phyloP scores from a whole-genome alignment of 208 protist species.

The Leishmania gerbilli region DNA sequence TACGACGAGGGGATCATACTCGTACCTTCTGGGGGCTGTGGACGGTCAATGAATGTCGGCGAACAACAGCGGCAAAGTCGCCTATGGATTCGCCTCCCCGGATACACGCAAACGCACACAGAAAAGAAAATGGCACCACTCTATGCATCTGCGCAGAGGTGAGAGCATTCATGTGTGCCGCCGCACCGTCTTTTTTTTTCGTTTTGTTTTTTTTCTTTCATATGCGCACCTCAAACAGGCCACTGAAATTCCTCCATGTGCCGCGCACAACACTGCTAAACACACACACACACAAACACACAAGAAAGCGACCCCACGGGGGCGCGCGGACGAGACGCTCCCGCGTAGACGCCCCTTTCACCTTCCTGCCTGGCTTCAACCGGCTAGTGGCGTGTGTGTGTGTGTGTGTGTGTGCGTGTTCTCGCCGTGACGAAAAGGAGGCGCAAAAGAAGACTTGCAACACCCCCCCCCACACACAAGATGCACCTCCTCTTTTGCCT shows the following conservation, averaged over 20 bases:
- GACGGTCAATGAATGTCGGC: background rate
- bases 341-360: background rate
- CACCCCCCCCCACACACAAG: too few species aligned
- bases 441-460: background rate
- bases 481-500: background rate
- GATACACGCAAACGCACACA: background rate
- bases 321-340: background rate
- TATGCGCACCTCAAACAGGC: background rate
- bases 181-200: background rate
- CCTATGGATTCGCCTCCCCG: background rate
- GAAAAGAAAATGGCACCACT: background rate
- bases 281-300: background rate
- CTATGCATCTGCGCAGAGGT: background rate
- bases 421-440: background rate
- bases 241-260: background rate
- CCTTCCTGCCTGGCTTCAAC: background rate
- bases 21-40: background rate
- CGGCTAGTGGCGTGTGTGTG: background rate
- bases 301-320: background rate
- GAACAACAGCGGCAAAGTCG: background rate
- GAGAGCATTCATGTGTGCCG: background rate
- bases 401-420: constrained; percentile 8
- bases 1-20: background rate
- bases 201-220: background rate
- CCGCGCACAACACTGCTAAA: background rate